phyloP scores from a whole-genome alignment of 2,329 filamentous ascomycete species.

The Paracoccidioides lutzii region DNA sequence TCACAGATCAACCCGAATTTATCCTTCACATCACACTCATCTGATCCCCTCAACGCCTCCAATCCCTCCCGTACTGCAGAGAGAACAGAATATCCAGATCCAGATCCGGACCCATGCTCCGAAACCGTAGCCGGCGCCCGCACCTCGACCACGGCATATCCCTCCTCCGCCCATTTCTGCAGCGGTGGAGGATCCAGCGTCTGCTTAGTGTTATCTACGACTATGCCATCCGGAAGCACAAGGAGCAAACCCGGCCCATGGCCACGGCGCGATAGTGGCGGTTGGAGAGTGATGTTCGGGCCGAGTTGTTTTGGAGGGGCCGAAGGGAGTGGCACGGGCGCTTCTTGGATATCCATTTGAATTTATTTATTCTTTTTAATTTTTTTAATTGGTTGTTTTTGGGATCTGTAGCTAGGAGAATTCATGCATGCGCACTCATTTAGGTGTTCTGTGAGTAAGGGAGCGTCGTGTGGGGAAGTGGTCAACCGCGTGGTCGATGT shows the following conservation, averaged over 20 bases:
- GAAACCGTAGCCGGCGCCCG: conserved; percentile 9
- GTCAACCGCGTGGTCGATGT: too few species aligned
- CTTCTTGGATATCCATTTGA: background rate
- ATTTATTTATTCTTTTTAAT: background rate
- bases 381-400: too few species aligned
- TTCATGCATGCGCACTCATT: too few species aligned
- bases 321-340: conserved; percentile 27
- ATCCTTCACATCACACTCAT: conserved; percentile 17
- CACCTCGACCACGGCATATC: conserved; percentile 49
- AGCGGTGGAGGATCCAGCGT: conserved; percentile 42
- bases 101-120: background rate
- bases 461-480: too few species aligned
- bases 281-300: conserved; percentile 23
- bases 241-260: conserved; percentile 38
- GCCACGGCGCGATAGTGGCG: conserved; percentile 38
- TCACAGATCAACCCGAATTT: conserved; percentile 22
- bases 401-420: too few species aligned
- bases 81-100: conserved; percentile 8
- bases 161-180: conserved; percentile 60
- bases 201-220: conserved; percentile 21
- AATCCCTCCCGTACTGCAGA: conserved; percentile 14
- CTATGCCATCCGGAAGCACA: conserved; percentile 26
- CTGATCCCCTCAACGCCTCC: conserved; percentile 12
- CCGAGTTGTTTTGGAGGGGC: conserved; percentile 13
- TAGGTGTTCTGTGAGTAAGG: too few species aligned